Evolutionary conservation across 2,329 filamentous ascomycete genomes (phyloP).

Genomic region (Tolypocladium pustulatum): DNA sequence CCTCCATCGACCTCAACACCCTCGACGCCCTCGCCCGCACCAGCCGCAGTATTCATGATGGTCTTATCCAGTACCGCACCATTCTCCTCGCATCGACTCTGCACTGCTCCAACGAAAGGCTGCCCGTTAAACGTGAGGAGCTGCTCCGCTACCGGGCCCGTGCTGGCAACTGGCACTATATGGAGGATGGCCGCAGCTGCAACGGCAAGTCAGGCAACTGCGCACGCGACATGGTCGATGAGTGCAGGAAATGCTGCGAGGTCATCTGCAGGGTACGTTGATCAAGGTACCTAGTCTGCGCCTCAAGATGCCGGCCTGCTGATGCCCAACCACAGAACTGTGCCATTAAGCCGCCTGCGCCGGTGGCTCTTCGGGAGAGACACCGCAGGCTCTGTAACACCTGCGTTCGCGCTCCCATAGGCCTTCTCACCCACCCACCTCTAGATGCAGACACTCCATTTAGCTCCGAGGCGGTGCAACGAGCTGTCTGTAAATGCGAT

Average conservation of each 20-base stretch:
- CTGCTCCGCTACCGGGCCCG: constrained; percentile 46
- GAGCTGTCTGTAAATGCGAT: constrained; percentile 41
- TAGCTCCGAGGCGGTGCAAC: constrained; percentile 45
- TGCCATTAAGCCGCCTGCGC: constrained; percentile 69
- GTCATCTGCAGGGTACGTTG: constrained; percentile 70
- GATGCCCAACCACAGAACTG: constrained; percentile 58
- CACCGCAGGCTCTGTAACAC: constrained; percentile 71
- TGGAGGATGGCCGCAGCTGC: constrained; percentile 42
- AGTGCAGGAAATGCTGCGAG: constrained; percentile 67
- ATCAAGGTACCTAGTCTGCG: no score
- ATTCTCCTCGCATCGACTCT: constrained; percentile 66
- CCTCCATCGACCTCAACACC: constrained; percentile 74
- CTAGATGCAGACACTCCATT: constrained; percentile 35
- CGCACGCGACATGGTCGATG: constrained; percentile 76
- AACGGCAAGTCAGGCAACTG: constrained; percentile 66
- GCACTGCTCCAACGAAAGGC: constrained; percentile 64
- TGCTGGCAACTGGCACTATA: constrained; percentile 48
- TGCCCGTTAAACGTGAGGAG: constrained; percentile 43
- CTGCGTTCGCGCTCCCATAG: constrained; percentile 63
- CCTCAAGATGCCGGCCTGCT: constrained; percentile 1
- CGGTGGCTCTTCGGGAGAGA: constrained; percentile 56
- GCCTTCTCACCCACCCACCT: constrained; percentile 35
- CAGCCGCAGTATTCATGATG: constrained; percentile 68
- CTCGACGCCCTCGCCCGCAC: constrained; percentile 75
- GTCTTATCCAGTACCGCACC: constrained; percentile 67